phyloP scores from a whole-genome alignment of 2,329 filamentous ascomycete genomes.

The Colletotrichum sansevieriae region DNA sequence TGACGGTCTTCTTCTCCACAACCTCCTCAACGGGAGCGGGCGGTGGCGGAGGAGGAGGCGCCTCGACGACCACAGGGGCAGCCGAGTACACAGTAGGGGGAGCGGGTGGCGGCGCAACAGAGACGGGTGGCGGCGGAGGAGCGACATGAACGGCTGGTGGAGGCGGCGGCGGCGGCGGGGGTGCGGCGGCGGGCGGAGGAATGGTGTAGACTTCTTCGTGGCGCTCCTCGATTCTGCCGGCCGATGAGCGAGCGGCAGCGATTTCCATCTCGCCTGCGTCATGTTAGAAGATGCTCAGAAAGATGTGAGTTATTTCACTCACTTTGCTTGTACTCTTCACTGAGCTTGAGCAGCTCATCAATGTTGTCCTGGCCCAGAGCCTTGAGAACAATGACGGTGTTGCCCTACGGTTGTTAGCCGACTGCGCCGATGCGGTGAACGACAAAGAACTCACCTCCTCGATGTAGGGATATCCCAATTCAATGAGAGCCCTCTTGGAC shows the following conservation, averaged over 20 bases:
- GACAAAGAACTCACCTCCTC: constrained; percentile 76
- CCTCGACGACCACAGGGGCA: constrained; percentile 51
- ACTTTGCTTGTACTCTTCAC: constrained; percentile 80
- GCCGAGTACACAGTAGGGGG: constrained; percentile 48
- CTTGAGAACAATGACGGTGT: constrained; percentile 83
- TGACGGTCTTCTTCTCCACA: constrained; percentile 59
- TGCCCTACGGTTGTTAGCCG: constrained; percentile 67
- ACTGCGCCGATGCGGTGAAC: constrained; percentile 1
- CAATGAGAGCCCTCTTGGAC: constrained; percentile 82
- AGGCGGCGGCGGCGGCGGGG: constrained; percentile 47
- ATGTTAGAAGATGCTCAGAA: constrained; percentile 24
- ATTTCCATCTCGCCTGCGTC: constrained; percentile 59
- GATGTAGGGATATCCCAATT: constrained; percentile 87
- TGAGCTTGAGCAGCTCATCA: constrained; percentile 86
- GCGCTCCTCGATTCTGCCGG: constrained; percentile 64
- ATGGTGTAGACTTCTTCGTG: constrained; percentile 57
- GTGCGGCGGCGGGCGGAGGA: constrained; percentile 44
- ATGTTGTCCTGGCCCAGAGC: constrained; percentile 92
- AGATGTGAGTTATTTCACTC: background rate
- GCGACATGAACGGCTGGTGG: constrained; percentile 41
- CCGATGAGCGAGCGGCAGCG: constrained; percentile 59
- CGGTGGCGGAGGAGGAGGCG: constrained; percentile 48
- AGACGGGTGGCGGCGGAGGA: constrained; percentile 32
- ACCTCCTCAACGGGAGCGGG: constrained; percentile 53
- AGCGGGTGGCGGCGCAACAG: constrained; percentile 50